Evolutionary conservation across 768 basidiomycete genomes (phyloP).

Genomic region (Wakefieldia striispora): DNA sequence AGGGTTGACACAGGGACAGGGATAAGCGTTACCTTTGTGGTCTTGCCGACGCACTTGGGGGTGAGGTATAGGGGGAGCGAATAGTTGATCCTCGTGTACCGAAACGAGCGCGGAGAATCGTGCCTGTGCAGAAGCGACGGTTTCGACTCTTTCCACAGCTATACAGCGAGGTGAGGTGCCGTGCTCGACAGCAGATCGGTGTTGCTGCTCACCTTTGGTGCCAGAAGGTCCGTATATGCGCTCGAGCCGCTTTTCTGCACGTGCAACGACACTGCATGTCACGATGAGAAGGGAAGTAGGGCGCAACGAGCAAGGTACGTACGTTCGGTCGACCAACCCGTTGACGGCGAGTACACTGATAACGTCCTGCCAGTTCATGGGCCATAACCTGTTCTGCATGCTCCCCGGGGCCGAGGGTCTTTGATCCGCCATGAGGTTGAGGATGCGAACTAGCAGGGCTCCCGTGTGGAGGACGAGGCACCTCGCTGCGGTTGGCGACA

Average conservation of each 20-base stretch:
- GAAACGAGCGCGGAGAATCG: constrained; percentile 2
- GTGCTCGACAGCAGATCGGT: neutral
- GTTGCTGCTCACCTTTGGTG: constrained; percentile 12
- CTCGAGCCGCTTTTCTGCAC: constrained; percentile 29
- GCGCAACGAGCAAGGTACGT: neutral
- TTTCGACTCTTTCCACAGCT: constrained; percentile 18
- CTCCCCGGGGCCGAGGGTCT: constrained; percentile 54
- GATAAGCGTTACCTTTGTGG: neutral
- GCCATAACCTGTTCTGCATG: constrained; percentile 62
- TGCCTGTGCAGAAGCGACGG: constrained; percentile 16
- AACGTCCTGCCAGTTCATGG: constrained; percentile 63
- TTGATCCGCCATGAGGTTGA: constrained; percentile 55
- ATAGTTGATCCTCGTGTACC: constrained; percentile 15
- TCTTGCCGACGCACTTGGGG: constrained; percentile 14
- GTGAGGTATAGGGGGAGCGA: constrained; percentile 10
- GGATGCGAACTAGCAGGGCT: constrained; percentile 46
- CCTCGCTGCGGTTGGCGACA: constrained; percentile 28
- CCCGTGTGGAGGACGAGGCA: constrained; percentile 44
- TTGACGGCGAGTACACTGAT: constrained; percentile 48
- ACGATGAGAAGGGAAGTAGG: neutral
- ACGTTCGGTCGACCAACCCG: constrained; percentile 34
- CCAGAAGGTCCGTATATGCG: constrained; percentile 27
- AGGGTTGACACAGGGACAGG: constrained; percentile 11
- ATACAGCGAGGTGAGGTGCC: constrained; percentile 1
- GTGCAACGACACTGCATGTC: constrained; percentile 20